Conservation (phyloP, 2,329 filamentous ascomycete species). For the Clarireedia hainanense region DNA sequence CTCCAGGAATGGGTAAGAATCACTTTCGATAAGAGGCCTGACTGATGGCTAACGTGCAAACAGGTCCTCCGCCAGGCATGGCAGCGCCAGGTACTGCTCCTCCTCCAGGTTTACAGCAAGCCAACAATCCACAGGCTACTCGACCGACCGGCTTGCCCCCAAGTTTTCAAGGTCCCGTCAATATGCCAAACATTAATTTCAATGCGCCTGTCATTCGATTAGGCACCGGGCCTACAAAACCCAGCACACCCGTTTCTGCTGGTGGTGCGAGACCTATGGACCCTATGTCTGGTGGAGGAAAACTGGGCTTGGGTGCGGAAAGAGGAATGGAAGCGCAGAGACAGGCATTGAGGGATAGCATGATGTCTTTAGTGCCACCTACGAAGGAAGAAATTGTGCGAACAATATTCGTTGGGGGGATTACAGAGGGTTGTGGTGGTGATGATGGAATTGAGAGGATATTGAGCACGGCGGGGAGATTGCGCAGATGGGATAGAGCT, state of each 20-base stretch:
- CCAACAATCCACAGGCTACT: conserved; percentile 65
- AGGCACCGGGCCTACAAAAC: conserved; percentile 67
- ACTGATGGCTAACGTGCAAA: conserved; percentile 19
- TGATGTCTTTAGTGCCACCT: conserved; percentile 69
- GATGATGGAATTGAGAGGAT: conserved; percentile 76
- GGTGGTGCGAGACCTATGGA: conserved; percentile 34
- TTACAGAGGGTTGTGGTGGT: conserved; percentile 69
- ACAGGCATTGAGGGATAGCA: conserved; percentile 57
- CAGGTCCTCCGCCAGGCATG: conserved; percentile 74
- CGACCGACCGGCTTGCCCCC: conserved; percentile 72
- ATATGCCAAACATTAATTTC: conserved; percentile 97
- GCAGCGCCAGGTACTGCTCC: conserved; percentile 73
- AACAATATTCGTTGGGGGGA: conserved; percentile 82
- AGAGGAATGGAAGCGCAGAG: conserved; percentile 57
- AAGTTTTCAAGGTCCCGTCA: conserved; percentile 81
- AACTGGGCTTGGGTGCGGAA: conserved; percentile 30
- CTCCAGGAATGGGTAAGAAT: conserved; percentile 71
- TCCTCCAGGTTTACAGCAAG: conserved; percentile 70
- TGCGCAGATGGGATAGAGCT: conserved; percentile 79
- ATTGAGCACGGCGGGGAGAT: conserved; percentile 64
- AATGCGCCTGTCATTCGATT: conserved; percentile 92
- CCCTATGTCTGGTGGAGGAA: conserved; percentile 31
- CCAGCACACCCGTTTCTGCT: conserved; percentile 33
- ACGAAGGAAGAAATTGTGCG: conserved; percentile 85
- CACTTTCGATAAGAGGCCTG: not conserved